A percentile compares a stretch with the other conserved stretches of the same genome.
These are phyloP conservation scores for Blastocystis sp. DNA, from an alignment of 352 stramenopile species.

Conservation along the genomic window DNA sequence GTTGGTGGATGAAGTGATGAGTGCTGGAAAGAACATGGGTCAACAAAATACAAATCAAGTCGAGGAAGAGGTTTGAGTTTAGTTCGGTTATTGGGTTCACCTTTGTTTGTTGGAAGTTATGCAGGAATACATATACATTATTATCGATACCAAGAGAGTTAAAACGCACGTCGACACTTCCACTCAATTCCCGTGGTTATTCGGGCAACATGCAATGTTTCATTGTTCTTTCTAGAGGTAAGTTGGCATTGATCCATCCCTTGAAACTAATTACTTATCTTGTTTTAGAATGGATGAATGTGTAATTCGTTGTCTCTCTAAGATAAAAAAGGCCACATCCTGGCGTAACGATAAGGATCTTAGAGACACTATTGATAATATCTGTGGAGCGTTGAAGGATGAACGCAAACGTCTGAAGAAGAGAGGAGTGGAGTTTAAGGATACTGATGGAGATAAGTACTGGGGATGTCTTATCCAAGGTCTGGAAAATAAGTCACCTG, in stretches of 20 bases:
- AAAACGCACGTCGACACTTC: no score
- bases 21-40: slow-evolving; percentile 58
- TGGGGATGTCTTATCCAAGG: slow-evolving; percentile 55
- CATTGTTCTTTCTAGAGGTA: slow-evolving; percentile 16
- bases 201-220: no score
- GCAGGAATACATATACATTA: neutral
- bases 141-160: no score
- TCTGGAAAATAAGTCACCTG: slow-evolving; percentile 43
- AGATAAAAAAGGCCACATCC: slow-evolving; percentile 66
- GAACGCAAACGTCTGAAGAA: slow-evolving; percentile 64
- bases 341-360: slow-evolving; percentile 67
- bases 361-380: slow-evolving; percentile 67
- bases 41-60: neutral
- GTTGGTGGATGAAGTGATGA: slow-evolving; percentile 71
- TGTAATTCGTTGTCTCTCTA: slow-evolving; percentile 62
- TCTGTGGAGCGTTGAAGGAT: slow-evolving; percentile 45
- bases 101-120: neutral
- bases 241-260: neutral
- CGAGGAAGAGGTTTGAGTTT: slow-evolving; percentile 38
- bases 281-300: slow-evolving; percentile 66
- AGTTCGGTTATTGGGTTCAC: neutral
- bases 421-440: slow-evolving; percentile 55
- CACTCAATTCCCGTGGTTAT: no score
- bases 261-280: neutral
- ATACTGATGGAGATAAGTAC: slow-evolving; percentile 66